Evolutionary conservation across 108 stramenopile species (phyloP), one percentile per base, ranked within the genome.

Genomic region (Nitzschia inconspicua): DNA sequence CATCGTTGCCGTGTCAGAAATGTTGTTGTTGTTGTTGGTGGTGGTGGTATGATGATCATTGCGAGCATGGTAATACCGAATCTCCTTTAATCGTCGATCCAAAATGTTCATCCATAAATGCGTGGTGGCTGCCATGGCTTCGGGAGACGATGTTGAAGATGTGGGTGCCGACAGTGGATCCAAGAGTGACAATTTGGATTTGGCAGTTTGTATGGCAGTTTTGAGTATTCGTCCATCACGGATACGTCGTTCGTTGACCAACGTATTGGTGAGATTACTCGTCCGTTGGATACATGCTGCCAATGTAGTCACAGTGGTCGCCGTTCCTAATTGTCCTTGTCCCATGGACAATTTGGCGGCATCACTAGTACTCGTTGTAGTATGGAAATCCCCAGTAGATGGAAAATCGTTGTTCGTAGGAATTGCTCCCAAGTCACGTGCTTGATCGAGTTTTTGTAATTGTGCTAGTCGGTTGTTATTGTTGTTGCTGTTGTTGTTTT

Each of bases 1-100:
- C n/a, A n/a, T n/a, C n/a, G n/a, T n/a, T n/a, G n/a, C n/a, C n/a
- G n/a, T n/a, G 26, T 27, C 66, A 48, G 5, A 58, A 61, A 20
- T 60, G 57, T 22, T 47, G 61, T 23, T 28, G 27, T n/a, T 41
- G 50, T 64, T 50, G 53, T 25, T 37, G 3, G 25, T 14, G 5
- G 44, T 22, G 9, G 36, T 30, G 7, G 35, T 9, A 16, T 47
- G 58, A 36, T 40, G 52, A 27, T 48, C 57, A 65, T 83, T 69
- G 22, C 65, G 60, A 23, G 85, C 78, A 76, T 91, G 87, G 67
- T 94, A 91, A 19, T 68, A 52, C 51, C 81, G 81, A 36, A 87
- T 67, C 31, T 83, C 73, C 46, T 72, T 59, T 7, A 91, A 66
- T 44, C 72, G 57, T 25, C 67, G 78, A 62, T 91, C 88, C 42